These are phyloP conservation scores for Phlebopus sp. DNA, from an alignment of 1,284 basidiomycete species.

Conservation along the genomic window DNA sequence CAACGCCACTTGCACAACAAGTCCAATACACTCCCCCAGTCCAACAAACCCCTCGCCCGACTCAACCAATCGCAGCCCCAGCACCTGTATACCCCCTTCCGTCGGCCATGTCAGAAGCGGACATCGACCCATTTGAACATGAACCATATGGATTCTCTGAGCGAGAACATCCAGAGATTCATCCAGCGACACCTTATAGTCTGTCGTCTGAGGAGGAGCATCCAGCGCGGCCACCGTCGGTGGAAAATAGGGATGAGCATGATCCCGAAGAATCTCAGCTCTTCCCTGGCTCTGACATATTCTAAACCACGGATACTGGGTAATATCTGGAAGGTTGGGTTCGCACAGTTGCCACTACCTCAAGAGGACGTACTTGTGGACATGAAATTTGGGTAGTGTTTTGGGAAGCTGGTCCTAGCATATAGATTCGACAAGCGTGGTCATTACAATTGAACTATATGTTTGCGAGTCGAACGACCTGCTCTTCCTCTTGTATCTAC, in stretches of 20 bases:
- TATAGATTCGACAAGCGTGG: constrained; percentile 13
- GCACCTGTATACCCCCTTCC: constrained; percentile 16
- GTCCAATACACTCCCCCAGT: constrained; percentile 9
- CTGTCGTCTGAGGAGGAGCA: constrained; percentile 24
- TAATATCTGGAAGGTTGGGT: not conserved
- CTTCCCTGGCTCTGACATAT: constrained; percentile 56
- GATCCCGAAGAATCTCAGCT: constrained; percentile 41
- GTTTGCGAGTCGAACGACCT: constrained; percentile 5
- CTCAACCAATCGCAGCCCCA: constrained; percentile 12
- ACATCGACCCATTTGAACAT: constrained; percentile 38
- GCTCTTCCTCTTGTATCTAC: constrained; percentile 22
- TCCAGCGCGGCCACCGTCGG: not conserved
- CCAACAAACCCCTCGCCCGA: constrained; percentile 15
- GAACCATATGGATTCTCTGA: constrained; percentile 28
- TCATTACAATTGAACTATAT: constrained; percentile 11
- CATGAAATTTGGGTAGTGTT: not conserved
- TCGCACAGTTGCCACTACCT: not conserved
- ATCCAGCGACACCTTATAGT: constrained; percentile 27
- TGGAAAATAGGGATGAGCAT: constrained; percentile 39
- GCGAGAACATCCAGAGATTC: constrained; percentile 8
- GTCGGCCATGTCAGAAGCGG: constrained; percentile 23
- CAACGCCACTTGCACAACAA: constrained; percentile 15
- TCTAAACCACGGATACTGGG: constrained; percentile 31
- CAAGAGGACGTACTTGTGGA: too few relatives aligned
- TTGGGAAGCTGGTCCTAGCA: not conserved